Evolutionary conservation across 2,329 filamentous ascomycete species (phyloP), one percentile per base, ranked within the genome.

Genomic region (Amauroascus verrucosus): DNA sequence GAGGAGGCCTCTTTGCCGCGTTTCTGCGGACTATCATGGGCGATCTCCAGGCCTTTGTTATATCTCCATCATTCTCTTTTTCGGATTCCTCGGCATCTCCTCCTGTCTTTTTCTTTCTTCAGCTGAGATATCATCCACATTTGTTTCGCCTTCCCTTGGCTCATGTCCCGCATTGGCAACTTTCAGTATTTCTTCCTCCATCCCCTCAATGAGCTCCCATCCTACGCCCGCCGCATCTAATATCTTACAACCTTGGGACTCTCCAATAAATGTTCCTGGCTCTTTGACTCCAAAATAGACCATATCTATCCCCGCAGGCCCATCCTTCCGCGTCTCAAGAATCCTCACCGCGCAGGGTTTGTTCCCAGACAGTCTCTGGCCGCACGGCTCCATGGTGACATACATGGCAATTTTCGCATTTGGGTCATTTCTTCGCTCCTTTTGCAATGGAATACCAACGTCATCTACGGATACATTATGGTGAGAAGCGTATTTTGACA

Each of bases 201-300:
- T 65, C 0, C 89, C 91, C 16, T 74, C 61, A 2, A 96, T 78
- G 66, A 85, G 80, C 40, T 86, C 71, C 58, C 91, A 87, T 43
- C 81, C 70, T 49, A 98, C 79, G 0, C 88, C 89, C 3, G 81
- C 83, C 44, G 80, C 78, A 61, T 83, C 78, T 53, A 98, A 73
- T 65, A 80, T 83, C 60, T 70, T 73, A 61, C 83, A 82, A 6
- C 89, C 89, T 54, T 83, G 79, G 59, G 95, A 97, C 56, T 85
- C 78, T 5, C 82, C 82, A 16, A 97, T 88, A 70, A 97, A 98
- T 30, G 82, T 95, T 62, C 86, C 85, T 0, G 93, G 93, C 71
- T 98, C 93, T 61, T 83, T 78, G 0, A 95, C 86, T 0, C 93
- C 93, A 26, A 94, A 83, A 61, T 91, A 94, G 3, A 98, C 88